Evolutionary conservation across 2,329 filamentous ascomycete species (phyloP).

Genomic region (Pseudodiploospora longispora): DNA sequence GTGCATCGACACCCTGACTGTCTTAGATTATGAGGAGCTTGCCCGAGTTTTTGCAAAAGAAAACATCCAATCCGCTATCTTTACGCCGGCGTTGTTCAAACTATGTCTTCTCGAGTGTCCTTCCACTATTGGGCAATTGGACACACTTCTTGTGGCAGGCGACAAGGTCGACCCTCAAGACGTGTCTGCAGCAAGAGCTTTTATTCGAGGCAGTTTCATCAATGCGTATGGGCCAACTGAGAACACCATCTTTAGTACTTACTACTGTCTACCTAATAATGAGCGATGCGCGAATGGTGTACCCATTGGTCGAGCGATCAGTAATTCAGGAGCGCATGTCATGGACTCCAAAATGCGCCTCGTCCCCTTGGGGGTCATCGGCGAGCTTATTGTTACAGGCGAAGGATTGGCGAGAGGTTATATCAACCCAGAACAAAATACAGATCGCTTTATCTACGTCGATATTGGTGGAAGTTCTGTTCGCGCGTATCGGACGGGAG

Average conservation of each 20-base stretch:
- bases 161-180: conserved; percentile 11
- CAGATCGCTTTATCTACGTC: conserved; percentile 11
- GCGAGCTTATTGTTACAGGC: conserved; percentile 18
- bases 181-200: not conserved
- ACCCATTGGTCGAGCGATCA: conserved; percentile 14
- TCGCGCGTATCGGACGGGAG: conserved; percentile 19
- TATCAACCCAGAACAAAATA: conserved; percentile 7
- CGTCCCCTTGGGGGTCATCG: conserved; percentile 14
- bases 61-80: not conserved
- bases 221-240: conserved; percentile 19
- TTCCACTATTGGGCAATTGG: conserved; percentile 8
- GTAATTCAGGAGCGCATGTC: conserved; percentile 14
- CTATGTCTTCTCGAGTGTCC: not conserved
- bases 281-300: conserved; percentile 12
- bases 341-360: conserved; percentile 12
- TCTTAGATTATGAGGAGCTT: not conserved
- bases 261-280: not conserved
- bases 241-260: conserved; percentile 12
- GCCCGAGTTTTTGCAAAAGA: not conserved
- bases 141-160: conserved; percentile 10
- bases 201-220: conserved; percentile 1
- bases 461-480: conserved; percentile 2
- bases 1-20: not conserved
- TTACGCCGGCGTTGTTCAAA: not conserved
- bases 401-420: conserved; percentile 16